These are phyloP conservation scores for Priceomyces fermenticarens DNA, from an alignment of 805 yeast genomes.

Conservation along the genomic window DNA sequence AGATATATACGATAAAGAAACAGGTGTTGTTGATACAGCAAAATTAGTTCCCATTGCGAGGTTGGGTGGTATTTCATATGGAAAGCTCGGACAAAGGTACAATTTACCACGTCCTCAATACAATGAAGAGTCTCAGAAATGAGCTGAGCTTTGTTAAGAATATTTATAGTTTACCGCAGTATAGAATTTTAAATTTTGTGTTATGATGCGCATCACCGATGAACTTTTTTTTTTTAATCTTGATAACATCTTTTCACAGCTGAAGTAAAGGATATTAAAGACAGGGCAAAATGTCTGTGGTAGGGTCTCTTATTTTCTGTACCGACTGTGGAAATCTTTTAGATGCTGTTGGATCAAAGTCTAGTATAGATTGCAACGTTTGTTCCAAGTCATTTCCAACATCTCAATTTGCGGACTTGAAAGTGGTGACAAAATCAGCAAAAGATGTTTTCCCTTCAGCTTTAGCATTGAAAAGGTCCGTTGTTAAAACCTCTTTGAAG, in stretches of 20 bases:
- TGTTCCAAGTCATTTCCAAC: constrained; percentile 45
- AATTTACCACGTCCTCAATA: constrained; percentile 46
- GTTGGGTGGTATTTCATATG: constrained; percentile 47
- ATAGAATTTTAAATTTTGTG: not conserved
- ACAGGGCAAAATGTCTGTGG: constrained; percentile 71
- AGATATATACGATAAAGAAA: constrained; percentile 45
- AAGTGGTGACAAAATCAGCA: constrained; percentile 83
- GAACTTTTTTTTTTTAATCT: not conserved
- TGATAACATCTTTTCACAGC: not conserved
- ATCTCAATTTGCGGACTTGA: constrained; percentile 65
- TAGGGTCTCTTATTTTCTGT: constrained; percentile 94
- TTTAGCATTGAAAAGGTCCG: constrained; percentile 75
- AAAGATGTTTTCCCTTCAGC: constrained; percentile 93
- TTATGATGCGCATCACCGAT: not conserved
- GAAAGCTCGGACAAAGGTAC: constrained; percentile 42
- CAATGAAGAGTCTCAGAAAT: constrained; percentile 9
- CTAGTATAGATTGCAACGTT: constrained; percentile 54
- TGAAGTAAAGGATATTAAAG: not conserved
- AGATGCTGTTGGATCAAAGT: constrained; percentile 56
- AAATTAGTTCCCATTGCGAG: constrained; percentile 55
- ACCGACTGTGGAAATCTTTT: constrained; percentile 87
- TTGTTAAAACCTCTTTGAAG: constrained; percentile 81
- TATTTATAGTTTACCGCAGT: not conserved
- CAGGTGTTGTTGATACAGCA: constrained; percentile 37
- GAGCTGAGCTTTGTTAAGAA: not conserved